A percentile compares a stretch with the other conserved stretches of the same genome.
Conservation (phyloP, 2,329 filamentous ascomycete genomes). For the Colletotrichum cereale region DNA sequence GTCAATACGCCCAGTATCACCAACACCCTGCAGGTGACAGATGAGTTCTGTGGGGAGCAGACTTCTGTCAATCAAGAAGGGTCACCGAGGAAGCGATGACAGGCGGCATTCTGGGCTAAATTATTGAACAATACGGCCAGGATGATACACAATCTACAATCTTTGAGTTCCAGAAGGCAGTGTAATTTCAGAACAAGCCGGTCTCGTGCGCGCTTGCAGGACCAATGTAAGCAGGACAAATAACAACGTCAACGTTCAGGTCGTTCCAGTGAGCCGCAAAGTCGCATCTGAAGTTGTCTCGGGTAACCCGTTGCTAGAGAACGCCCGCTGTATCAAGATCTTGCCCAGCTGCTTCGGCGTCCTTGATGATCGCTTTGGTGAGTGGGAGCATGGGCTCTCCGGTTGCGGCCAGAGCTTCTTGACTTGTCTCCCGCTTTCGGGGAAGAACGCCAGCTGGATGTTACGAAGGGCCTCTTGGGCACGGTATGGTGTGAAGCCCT, state of each 20-base stretch:
- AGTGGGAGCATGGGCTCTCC: slow-evolving; percentile 60
- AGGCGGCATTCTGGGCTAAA: too few species aligned
- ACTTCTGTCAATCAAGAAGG: too few species aligned
- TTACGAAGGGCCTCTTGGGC: slow-evolving; percentile 46
- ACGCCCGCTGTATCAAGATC: slow-evolving; percentile 41
- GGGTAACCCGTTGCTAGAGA: slow-evolving; percentile 44
- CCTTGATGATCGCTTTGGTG: slow-evolving; percentile 54
- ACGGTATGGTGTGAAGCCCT: slow-evolving; percentile 50
- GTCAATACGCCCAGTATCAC: too few species aligned
- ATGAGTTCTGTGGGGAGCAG: not conserved
- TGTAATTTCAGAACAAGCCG: slow-evolving; percentile 52
- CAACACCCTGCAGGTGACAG: too few species aligned
- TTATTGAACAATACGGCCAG: too few species aligned
- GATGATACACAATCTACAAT: too few species aligned
- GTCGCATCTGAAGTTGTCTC: slow-evolving; percentile 49
- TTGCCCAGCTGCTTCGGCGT: slow-evolving; percentile 45
- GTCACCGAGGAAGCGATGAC: too few species aligned
- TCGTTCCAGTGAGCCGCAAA: slow-evolving; percentile 52
- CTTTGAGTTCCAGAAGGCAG: slow-evolving; percentile 50
- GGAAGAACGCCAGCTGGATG: slow-evolving; percentile 59
- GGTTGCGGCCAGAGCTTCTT: slow-evolving; percentile 49
- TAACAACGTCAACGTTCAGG: slow-evolving; percentile 53
- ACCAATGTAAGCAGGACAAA: slow-evolving; percentile 53
- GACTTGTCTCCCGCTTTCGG: slow-evolving; percentile 54
- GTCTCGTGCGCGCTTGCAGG: slow-evolving; percentile 54